Percentiles rank a stretch among this genome's conserved stretches.
These are phyloP conservation scores for Castanea crenata DNA, from an alignment of 306 rosid species.

Conservation along the genomic window DNA sequence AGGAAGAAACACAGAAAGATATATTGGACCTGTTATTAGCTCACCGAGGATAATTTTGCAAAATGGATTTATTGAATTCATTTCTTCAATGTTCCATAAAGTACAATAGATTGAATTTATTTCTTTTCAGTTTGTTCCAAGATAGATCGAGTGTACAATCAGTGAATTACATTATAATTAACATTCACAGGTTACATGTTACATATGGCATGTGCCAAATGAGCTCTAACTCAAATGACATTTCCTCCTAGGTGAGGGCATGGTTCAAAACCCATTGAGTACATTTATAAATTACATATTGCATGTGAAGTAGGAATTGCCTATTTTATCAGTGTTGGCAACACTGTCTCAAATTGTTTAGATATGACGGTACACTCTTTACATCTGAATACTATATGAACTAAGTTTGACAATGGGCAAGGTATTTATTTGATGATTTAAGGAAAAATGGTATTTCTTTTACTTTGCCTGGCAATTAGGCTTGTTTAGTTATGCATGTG, in stretches of 20 bases:
- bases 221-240: too few species aligned
- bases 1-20: too few species aligned
- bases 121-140: neutral
- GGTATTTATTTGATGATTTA: neutral
- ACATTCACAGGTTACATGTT: too few species aligned
- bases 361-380: too few species aligned
- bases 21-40: too few species aligned
- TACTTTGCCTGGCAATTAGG: neutral
- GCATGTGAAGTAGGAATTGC: slow-evolving; percentile 1
- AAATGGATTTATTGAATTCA: neutral
- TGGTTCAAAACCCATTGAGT: too few species aligned
- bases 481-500: neutral
- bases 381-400: too few species aligned
- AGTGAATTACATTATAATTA: neutral
- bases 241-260: too few species aligned
- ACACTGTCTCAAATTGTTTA: neutral
- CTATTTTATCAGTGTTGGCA: neutral
- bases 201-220: too few species aligned
- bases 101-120: neutral
- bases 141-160: neutral
- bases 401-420: neutral
- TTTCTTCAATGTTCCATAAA: neutral
- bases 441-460: neutral
- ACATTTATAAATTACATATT: neutral
- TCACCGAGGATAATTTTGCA: too few species aligned